Base-by-base conservation (phyloP, 169 alveolate species). In the Eimeria necatrix region DNA sequence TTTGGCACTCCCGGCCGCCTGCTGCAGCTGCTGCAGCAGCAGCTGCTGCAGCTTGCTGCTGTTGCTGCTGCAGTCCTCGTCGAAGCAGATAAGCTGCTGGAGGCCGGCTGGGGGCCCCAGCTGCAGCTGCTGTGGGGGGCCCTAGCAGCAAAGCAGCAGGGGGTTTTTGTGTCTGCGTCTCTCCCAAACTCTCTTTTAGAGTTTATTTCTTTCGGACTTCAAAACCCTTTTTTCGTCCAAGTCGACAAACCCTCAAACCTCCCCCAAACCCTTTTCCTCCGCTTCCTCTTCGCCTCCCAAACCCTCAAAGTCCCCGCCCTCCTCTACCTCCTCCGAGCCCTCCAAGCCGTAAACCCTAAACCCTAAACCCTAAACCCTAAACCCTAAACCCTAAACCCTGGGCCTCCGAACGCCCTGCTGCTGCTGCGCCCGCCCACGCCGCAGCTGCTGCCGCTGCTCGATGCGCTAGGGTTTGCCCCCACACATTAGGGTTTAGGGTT, bases 1-100 rank as follows among this genome's bases (percentile, higher is more conserved):
- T 48, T 96, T 9, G 95, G 95, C 56, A 96, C 97, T 1, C 96
- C 96, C 6, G 96, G 97, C 7, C 84, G 97, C 4, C 83, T 94
- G 91, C 61, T 73, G 76, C 99, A 98, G 94, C 99, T 98, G 95
- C 97, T 98, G 86, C 96, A 97, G 94, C 99, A 98, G 87, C 97
- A 97, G 18, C 71, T 68, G 14, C 98, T 98, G 85, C 88, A 98
- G 61, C 95, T 98, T 80, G 87, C 91, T 46, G 97, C 97, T 52
- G 98, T 98, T 73, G 98, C 97, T 94, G 95, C 97, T 73, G 96
- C 98, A 16, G 98, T 99, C 49, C 97, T 98, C 85, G 99, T 98
- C 95, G 99, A 99, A 95, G 98, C 99, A n/a, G 99, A 99, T 96
- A 96, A 98, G 46, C 94, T 98, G 86, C 98, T 99, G 94, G 99